These are phyloP conservation scores for Aspergillus oerlinghausenensis DNA, from an alignment of 2,329 filamentous ascomycete genomes.

Conservation along the genomic window DNA sequence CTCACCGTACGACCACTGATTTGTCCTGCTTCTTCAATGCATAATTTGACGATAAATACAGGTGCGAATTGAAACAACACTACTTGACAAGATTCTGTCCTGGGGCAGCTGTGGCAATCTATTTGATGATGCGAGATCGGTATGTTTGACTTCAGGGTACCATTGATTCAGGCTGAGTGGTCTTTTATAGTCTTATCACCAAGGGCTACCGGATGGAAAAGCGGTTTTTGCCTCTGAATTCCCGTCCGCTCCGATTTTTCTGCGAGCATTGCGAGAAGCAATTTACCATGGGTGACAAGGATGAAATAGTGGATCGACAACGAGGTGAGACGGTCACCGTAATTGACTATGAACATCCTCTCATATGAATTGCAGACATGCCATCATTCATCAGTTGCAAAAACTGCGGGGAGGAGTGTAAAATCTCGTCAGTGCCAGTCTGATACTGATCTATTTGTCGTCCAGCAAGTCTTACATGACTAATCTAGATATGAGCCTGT, in stretches of 20 bases:
- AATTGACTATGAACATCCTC: background rate
- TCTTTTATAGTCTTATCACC: constrained; percentile 22
- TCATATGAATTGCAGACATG: constrained; percentile 10
- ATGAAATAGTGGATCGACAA: constrained; percentile 12
- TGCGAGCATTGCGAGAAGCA: constrained; percentile 23
- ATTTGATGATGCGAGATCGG: constrained; percentile 30
- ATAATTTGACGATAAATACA: constrained; percentile 7
- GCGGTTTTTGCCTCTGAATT: constrained; percentile 22
- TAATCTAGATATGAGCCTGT: constrained; percentile 17
- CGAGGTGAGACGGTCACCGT: constrained; percentile 10
- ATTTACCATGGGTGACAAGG: constrained; percentile 19
- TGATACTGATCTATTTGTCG: background rate
- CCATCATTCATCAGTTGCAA: constrained; percentile 15
- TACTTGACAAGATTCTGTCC: constrained; percentile 27
- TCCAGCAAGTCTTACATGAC: background rate
- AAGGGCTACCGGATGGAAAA: constrained; percentile 30
- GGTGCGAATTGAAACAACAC: constrained; percentile 24
- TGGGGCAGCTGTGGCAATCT: constrained; percentile 24
- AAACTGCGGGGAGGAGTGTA: constrained; percentile 19
- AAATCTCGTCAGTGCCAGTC: constrained; percentile 16
- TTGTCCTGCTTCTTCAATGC: background rate
- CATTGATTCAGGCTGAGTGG: background rate
- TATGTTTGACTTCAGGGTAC: constrained; percentile 5
- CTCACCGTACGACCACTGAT: constrained; percentile 16
- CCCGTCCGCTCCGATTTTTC: constrained; percentile 22